Base-by-base conservation (phyloP, 1,284 basidiomycete species). In the Sporisorium graminicola region DNA sequence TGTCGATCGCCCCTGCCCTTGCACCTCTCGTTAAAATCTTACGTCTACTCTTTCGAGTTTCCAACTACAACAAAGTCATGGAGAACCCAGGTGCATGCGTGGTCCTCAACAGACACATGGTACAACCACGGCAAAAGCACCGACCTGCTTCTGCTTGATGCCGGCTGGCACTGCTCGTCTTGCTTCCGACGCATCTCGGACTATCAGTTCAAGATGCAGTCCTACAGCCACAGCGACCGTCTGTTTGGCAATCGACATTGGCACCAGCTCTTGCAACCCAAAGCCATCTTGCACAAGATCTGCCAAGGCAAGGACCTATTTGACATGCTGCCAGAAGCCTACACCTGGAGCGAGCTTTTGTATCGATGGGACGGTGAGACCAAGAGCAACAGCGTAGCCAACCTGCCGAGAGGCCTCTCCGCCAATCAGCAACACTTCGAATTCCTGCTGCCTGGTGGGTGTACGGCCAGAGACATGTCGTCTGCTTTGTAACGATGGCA, bases 1-100 rank as follows among this genome's bases (percentile, higher is more conserved):
- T 92, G 91, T 82, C 87, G 89, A 51, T 90, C 89, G 72, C 89
- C 89, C 3, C 70, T 83, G 20, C 87, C 88, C 5, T 86, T 92
- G 18, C 91, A 92, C 77, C 88, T 92, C 3, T 89, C 91, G 74
- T 86, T 92, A 70, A 88, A 89, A 44, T 90, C 91, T 77, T 92
- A 89, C 81, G 77, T 91, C 37, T 92, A 92, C 84, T 89, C 88
- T 83, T 91, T 91, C 78, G 89, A 91, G 83, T 91, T 89, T 88
- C 88, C 75, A 50, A 71, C 65, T 9, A 55, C 61, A 2, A 27
- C 74, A 61, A 86, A 87, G 14, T 89, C 89, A 78, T 91, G 90
- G 90, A 87, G 90, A 29, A 88, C 90, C 1, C 88, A 88, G 73
- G 88, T 89, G 26, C 88, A 90, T 58, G 83, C 86, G 5, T 90